These are phyloP conservation scores for Colletotrichum eremochloae DNA, from an alignment of 2,329 filamentous ascomycete species.

Conservation along the genomic window DNA sequence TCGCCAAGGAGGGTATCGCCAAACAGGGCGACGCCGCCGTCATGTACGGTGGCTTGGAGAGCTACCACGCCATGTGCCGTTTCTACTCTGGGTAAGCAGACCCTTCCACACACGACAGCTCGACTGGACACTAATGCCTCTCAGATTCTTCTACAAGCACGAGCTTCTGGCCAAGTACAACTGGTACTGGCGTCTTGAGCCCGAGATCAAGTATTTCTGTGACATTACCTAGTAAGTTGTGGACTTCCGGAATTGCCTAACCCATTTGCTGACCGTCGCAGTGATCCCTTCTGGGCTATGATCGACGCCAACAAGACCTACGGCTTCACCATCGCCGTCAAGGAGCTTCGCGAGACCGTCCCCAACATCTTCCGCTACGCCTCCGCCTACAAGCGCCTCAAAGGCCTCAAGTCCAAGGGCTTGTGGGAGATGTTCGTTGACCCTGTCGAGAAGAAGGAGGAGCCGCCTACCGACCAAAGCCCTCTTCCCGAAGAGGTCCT, in stretches of 20 bases:
- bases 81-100: slow-evolving; percentile 92
- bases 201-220: slow-evolving; percentile 99
- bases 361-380: slow-evolving; percentile 99
- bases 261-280: slow-evolving; percentile 52
- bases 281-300: slow-evolving; percentile 97
- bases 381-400: slow-evolving; percentile 94
- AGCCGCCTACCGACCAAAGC: slow-evolving; percentile 71
- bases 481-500: slow-evolving; percentile 85
- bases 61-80: slow-evolving; percentile 98
- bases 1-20: slow-evolving; percentile 94
- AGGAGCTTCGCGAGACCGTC: slow-evolving; percentile 96
- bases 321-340: slow-evolving; percentile 98
- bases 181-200: slow-evolving; percentile 99
- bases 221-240: slow-evolving; percentile 91
- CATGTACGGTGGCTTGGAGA: slow-evolving; percentile 99
- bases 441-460: slow-evolving; percentile 74
- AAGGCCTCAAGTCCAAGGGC: slow-evolving; percentile 91
- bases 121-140: slow-evolving; percentile 43
- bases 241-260: no score
- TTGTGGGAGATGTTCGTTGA: slow-evolving; percentile 99
- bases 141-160: slow-evolving; percentile 95
- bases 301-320: slow-evolving; percentile 96
- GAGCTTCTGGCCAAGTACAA: slow-evolving; percentile 95
- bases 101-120: not conserved
- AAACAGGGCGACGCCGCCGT: slow-evolving; percentile 98